Evolutionary conservation across 2,329 filamentous ascomycete species (phyloP).

Genomic region (Colletotrichum aenigma): DNA sequence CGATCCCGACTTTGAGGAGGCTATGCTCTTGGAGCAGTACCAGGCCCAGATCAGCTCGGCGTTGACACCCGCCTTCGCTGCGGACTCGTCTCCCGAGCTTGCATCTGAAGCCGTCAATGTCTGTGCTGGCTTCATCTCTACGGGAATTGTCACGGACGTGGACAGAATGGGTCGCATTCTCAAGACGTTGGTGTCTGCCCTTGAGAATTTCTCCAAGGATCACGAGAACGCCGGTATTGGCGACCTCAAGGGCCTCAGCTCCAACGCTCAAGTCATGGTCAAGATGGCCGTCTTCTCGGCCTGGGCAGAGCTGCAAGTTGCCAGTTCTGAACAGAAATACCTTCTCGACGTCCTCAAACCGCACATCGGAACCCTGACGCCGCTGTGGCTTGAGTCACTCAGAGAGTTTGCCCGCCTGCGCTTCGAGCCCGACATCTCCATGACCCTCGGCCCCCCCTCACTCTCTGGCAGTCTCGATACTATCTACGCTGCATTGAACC

Average conservation of each 20-base stretch:
- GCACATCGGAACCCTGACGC: constrained; percentile 87
- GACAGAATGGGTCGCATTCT: constrained; percentile 99
- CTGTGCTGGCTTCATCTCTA: constrained; percentile 96
- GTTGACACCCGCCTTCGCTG: constrained; percentile 92
- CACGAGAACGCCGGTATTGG: constrained; percentile 86
- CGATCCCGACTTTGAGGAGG: constrained; percentile 97
- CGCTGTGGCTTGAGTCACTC: constrained; percentile 90
- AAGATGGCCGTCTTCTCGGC: constrained; percentile 97
- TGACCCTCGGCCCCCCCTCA: constrained; percentile 81
- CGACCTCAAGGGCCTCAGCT: constrained; percentile 88
- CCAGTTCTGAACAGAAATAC: constrained; percentile 90
- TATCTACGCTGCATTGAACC: constrained; percentile 92
- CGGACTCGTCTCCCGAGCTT: constrained; percentile 93
- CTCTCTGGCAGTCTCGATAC: constrained; percentile 87
- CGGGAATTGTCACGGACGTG: constrained; percentile 94
- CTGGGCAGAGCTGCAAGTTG: constrained; percentile 96
- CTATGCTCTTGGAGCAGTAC: constrained; percentile 94
- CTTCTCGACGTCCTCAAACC: constrained; percentile 87
- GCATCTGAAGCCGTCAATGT: constrained; percentile 97
- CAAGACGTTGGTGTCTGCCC: constrained; percentile 86
- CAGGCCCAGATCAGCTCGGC: constrained; percentile 98
- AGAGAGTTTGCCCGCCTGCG: constrained; percentile 91
- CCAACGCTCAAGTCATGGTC: constrained; percentile 97
- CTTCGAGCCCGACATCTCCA: constrained; percentile 97
- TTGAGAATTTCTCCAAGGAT: constrained; percentile 90